These are phyloP conservation scores for Ammopiptanthus mongolicus DNA, from an alignment of 306 rosid species.

Conservation along the genomic window DNA sequence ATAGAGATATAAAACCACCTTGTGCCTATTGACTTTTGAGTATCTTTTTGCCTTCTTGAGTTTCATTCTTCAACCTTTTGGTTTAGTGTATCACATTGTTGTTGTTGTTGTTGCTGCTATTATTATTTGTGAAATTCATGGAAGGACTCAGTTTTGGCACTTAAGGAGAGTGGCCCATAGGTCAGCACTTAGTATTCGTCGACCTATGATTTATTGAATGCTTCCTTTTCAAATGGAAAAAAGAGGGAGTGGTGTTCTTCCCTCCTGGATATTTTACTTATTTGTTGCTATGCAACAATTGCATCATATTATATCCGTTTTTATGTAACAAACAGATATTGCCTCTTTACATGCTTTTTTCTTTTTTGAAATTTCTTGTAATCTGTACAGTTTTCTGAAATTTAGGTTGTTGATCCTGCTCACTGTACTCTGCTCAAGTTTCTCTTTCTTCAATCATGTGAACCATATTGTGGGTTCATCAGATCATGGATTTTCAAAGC, in stretches of 20 bases:
- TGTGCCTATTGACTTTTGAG: no score
- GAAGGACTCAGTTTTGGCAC: not conserved
- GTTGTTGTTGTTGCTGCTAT: not conserved
- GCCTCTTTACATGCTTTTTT: not conserved
- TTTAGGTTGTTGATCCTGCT: conserved; percentile 94
- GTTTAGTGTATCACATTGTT: not conserved
- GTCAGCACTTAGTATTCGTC: not conserved
- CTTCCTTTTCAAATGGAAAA: not conserved
- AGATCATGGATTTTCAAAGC: conserved; percentile 97
- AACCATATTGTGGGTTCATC: conserved; percentile 85
- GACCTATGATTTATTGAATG: not conserved
- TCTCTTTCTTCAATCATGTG: conserved; percentile 81
- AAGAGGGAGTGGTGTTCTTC: not conserved
- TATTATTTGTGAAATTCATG: not conserved
- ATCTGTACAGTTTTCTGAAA: not conserved
- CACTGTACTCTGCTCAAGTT: conserved; percentile 73
- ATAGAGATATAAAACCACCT: no score
- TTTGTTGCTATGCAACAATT: not conserved
- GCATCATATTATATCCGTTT: not conserved
- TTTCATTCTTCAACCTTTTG: not conserved
- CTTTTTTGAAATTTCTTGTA: not conserved
- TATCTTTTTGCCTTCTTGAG: not conserved
- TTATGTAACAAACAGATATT: not conserved
- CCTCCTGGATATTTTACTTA: not conserved
- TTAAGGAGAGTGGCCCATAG: not conserved